A percentile compares a stretch with the other conserved stretches of the same genome.
Evolutionary conservation across 2,329 filamentous ascomycete species (phyloP).

Genomic region (Chrysosporium queenslandicum): DNA sequence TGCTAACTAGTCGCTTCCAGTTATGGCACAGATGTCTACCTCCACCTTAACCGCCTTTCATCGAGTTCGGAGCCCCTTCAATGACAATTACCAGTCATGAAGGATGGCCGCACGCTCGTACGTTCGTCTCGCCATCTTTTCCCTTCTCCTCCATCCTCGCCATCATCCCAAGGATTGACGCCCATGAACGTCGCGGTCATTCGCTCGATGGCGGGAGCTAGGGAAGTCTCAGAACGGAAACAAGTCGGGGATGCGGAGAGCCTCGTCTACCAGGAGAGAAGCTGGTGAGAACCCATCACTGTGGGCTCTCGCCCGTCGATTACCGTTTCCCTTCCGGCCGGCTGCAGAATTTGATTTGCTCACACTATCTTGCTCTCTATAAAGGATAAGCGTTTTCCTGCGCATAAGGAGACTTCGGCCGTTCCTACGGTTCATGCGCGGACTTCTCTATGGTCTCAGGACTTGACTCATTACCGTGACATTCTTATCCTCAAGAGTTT

Average conservation of each 20-base stretch:
- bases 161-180: slow-evolving; percentile 44
- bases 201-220: slow-evolving; percentile 58
- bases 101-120: slow-evolving; percentile 51
- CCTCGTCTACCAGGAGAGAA: slow-evolving; percentile 51
- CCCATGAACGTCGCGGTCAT: slow-evolving; percentile 46
- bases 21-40: slow-evolving; percentile 96
- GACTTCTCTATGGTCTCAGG: slow-evolving; percentile 2
- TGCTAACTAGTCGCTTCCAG: slow-evolving; percentile 39
- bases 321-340: slow-evolving; percentile 8
- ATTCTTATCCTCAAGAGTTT: neutral
- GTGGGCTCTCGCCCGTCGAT: slow-evolving; percentile 12
- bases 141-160: slow-evolving; percentile 25
- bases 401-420: slow-evolving; percentile 11
- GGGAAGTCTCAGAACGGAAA: slow-evolving; percentile 73
- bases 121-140: slow-evolving; percentile 34
- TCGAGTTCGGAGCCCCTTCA: slow-evolving; percentile 93
- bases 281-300: slow-evolving; percentile 13
- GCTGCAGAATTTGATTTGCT: slow-evolving; percentile 8
- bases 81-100: slow-evolving; percentile 84
- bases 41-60: slow-evolving; percentile 90
- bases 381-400: slow-evolving; percentile 11
- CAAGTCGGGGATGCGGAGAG: slow-evolving; percentile 83
- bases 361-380: slow-evolving; percentile 7
- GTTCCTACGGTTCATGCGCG: slow-evolving; percentile 8
- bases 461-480: neutral